Evolutionary conservation across 768 basidiomycete species (phyloP), one percentile per base, ranked within the genome.

Genomic region (Serpula lacrymans): DNA sequence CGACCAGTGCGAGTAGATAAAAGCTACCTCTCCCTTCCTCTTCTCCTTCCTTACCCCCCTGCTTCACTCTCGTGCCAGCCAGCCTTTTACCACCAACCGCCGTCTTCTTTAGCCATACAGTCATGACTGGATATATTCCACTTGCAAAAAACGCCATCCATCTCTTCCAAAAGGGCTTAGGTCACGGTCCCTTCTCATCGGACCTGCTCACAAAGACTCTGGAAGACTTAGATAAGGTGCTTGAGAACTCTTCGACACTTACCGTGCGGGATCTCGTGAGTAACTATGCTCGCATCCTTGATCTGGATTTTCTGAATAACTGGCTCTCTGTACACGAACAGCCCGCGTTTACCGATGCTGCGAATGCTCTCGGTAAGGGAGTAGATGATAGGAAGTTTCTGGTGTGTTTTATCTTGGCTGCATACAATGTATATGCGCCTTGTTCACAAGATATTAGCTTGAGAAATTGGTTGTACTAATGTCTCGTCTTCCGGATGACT

Each of bases 371-470:
- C 13, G 60, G 62, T 31, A 62, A 74, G 2, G 62, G 63, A 22
- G 51, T 71, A 27, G 68, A 88, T 50, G 84, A 88, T 53, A 74
- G 84, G 44, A 57, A 74, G 21, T 58, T 84, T 47, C 57, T 86
- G 57, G 84, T 72, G 54, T 57, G 74, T 65, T n/a, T n/a, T n/a
- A n/a, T n/a, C n/a, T n/a, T n/a, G n/a, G n/a, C n/a, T n/a, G n/a
- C n/a, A 23, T 14, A 6, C 31, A 33, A 18, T 6, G 14, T 33
- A 20, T 38, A 24, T 35, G 14, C 25, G 14, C 40, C 22, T 3
- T 21, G 16, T 17, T 13, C 14, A 30, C 3, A 17, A n/a, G n/a
- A 12, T 41, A 17, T 22, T 39, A 84, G 82, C 75, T 88, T 23
- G 86, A 88, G 60, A 74, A 76, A 32, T 43, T 78, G 6, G 56